phyloP scores from a whole-genome alignment of 306 rosid species.

The Cucurbita pepo region DNA sequence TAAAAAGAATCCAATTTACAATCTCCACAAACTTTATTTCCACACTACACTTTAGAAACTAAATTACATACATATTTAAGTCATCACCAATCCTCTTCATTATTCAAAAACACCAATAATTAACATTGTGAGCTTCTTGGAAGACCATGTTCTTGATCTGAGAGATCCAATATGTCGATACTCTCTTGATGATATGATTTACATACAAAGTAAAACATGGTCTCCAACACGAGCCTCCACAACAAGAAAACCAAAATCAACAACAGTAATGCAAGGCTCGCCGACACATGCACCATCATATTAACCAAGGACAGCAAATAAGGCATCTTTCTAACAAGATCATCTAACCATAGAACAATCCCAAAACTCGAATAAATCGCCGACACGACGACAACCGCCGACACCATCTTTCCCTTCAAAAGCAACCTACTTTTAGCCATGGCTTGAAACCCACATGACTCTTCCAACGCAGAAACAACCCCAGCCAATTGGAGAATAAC shows the following conservation, averaged over 20 bases:
- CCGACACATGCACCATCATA: conserved; percentile 12
- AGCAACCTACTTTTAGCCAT: conserved; percentile 45
- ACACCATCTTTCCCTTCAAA: conserved; percentile 39
- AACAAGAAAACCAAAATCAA: conserved; percentile 21
- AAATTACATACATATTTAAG: neutral
- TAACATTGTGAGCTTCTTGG: neutral
- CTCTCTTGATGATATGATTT: conserved; percentile 66
- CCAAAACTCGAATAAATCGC: neutral
- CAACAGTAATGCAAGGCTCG: conserved; percentile 11
- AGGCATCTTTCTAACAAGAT: neutral
- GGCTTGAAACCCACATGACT: conserved; percentile 37
- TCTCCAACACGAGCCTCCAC: conserved; percentile 38
- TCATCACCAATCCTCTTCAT: too few species aligned
- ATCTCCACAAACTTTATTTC: neutral
- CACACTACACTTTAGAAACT: neutral
- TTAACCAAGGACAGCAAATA: conserved; percentile 10
- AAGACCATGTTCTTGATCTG: conserved; percentile 37
- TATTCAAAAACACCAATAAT: too few species aligned
- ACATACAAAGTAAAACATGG: conserved; percentile 63
- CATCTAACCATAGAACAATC: neutral
- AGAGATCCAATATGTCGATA: conserved; percentile 47
- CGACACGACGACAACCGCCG: conserved; percentile 14
- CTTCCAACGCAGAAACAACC: conserved; percentile 57
- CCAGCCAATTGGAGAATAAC: conserved; percentile 47
- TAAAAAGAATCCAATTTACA: neutral